phyloP scores from a whole-genome alignment of 1,284 basidiomycete genomes.

The Ganoderma boninense region DNA sequence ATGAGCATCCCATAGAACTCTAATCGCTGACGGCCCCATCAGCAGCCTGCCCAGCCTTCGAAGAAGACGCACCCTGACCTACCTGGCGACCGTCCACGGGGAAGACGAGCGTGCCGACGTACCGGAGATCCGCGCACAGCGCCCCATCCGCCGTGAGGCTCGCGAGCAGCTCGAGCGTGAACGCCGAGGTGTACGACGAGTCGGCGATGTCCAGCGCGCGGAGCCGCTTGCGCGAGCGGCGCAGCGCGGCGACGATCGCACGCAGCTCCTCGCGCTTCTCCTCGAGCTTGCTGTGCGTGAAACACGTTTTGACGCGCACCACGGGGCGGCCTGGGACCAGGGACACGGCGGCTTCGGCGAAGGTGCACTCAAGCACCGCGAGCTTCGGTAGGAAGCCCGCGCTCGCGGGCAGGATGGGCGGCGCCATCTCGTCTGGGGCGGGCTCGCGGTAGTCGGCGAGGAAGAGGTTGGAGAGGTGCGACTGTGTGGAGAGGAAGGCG shows the following conservation, averaged over 20 bases:
- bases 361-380: constrained; percentile 67
- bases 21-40: constrained; percentile 53
- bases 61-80: constrained; percentile 44
- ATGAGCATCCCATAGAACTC: constrained; percentile 66
- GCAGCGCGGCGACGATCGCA: constrained; percentile 54
- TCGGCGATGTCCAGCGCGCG: constrained; percentile 68
- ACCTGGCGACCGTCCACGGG: constrained; percentile 54
- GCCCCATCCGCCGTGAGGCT: constrained; percentile 45
- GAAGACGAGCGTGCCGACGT: constrained; percentile 69
- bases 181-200: constrained; percentile 59
- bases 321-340: constrained; percentile 66
- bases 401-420: constrained; percentile 37
- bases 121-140: constrained; percentile 49
- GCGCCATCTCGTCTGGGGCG: constrained; percentile 24
- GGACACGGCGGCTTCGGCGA: constrained; percentile 64
- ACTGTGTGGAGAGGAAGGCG: constrained; percentile 61
- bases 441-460: constrained; percentile 61
- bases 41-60: constrained; percentile 4
- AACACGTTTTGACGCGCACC: constrained; percentile 71
- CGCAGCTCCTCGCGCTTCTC: constrained; percentile 62
- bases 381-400: constrained; percentile 54
- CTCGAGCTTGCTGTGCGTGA: constrained; percentile 56
- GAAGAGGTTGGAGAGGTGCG: constrained; percentile 60
- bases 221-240: constrained; percentile 50
- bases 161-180: constrained; percentile 59